Conservation (phyloP, 2,329 filamentous ascomycete genomes). For the Ophiosphaerella herpotricha region DNA sequence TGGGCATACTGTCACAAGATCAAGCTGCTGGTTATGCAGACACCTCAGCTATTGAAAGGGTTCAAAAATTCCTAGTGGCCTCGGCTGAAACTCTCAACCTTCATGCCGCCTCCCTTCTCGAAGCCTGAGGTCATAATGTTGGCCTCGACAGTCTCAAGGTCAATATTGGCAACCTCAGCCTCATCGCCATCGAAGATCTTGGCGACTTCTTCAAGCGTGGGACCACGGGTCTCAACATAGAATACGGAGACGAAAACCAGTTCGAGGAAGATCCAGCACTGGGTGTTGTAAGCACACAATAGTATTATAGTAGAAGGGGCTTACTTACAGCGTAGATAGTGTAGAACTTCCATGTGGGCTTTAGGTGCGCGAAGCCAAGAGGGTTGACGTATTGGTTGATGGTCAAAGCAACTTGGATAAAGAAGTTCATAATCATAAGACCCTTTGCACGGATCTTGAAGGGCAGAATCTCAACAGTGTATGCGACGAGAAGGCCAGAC, state of each 20-base stretch:
- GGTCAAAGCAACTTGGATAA: conserved; percentile 64
- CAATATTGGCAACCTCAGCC: conserved; percentile 47
- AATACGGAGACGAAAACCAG: conserved; percentile 68
- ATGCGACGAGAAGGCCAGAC: conserved; percentile 62
- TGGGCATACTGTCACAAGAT: no score
- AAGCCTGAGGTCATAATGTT: background rate
- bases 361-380: conserved; percentile 64
- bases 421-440: conserved; percentile 64
- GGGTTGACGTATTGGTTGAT: conserved; percentile 67
- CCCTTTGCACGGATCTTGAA: conserved; percentile 57
- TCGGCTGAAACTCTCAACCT: background rate
- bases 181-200: conserved; percentile 71
- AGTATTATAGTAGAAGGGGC: background rate
- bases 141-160: background rate
- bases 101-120: background rate
- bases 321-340: conserved; percentile 64
- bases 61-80: background rate
- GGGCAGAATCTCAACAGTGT: conserved; percentile 56
- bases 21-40: no score
- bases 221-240: conserved; percentile 72
- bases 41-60: no score
- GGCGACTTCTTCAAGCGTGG: conserved; percentile 71
- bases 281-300: conserved; percentile 9
- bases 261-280: conserved; percentile 64
- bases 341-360: conserved; percentile 65